Conservation (phyloP, 768 basidiomycete species). For the Mycena sanguinolenta region DNA sequence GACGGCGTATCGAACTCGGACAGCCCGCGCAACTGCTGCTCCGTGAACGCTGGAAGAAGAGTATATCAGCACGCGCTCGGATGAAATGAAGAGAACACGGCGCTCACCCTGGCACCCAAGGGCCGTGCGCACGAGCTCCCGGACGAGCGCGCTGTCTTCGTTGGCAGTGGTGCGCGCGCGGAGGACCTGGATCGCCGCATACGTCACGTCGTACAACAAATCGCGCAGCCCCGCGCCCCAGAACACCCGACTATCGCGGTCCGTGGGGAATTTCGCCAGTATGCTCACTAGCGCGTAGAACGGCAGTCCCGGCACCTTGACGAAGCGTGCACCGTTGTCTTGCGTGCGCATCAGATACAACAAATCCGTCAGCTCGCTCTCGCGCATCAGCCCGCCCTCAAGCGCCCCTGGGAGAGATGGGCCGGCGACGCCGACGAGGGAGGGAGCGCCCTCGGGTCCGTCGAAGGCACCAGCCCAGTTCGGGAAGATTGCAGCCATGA, state of each 20-base stretch:
- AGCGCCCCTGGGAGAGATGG: conserved; percentile 71
- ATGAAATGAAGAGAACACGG: neutral
- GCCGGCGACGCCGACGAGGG: conserved; percentile 72
- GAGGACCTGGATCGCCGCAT: conserved; percentile 73
- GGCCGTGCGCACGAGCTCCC: conserved; percentile 59
- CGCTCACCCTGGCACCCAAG: conserved; percentile 70
- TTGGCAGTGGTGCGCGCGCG: conserved; percentile 54
- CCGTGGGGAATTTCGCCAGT: conserved; percentile 82
- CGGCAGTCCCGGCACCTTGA: conserved; percentile 87
- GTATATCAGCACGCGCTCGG: neutral
- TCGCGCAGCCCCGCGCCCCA: conserved; percentile 77
- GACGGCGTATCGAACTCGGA: conserved; percentile 34
- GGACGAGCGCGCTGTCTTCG: conserved; percentile 61
- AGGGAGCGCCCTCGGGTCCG: conserved; percentile 66
- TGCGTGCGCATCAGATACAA: conserved; percentile 81
- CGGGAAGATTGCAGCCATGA: conserved; percentile 89
- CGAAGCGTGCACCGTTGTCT: conserved; percentile 78
- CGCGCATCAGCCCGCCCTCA: conserved; percentile 75
- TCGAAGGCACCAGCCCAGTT: conserved; percentile 84
- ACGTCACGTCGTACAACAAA: conserved; percentile 67
- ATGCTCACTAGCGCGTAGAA: conserved; percentile 85
- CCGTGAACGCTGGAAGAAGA: conserved; percentile 69
- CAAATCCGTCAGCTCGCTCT: conserved; percentile 75
- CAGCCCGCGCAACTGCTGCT: conserved; percentile 59
- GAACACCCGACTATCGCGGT: conserved; percentile 81